Percentiles rank a stretch among this genome's conserved stretches.
These are phyloP conservation scores for Boletus rufocinnamomeus DNA, from an alignment of 768 basidiomycete genomes.

Conservation along the genomic window DNA sequence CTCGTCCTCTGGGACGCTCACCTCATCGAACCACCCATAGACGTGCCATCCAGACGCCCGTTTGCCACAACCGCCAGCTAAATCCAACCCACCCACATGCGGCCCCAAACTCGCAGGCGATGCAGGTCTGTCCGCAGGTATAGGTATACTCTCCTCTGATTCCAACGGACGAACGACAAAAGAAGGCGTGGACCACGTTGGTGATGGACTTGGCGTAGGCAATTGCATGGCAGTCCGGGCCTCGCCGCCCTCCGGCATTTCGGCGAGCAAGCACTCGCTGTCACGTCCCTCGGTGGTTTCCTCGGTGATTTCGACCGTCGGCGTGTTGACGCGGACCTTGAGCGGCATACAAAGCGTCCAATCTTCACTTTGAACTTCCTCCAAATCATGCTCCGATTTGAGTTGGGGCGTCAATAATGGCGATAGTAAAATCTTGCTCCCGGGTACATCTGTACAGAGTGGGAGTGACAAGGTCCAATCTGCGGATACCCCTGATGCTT, in stretches of 20 bases:
- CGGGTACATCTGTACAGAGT: conserved; percentile 31
- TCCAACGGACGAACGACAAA: conserved; percentile 6
- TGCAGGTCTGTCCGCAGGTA: conserved; percentile 9
- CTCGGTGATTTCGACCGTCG: not conserved
- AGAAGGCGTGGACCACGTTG: conserved; percentile 16
- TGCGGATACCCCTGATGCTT: not conserved
- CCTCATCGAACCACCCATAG: conserved; percentile 34
- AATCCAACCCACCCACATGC: conserved; percentile 32
- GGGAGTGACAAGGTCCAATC: conserved; percentile 37
- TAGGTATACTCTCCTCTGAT: conserved; percentile 3
- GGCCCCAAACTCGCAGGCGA: conserved; percentile 30
- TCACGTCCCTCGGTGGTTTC: conserved; percentile 2
- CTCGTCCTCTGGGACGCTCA: conserved; percentile 2
- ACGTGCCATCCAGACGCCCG: conserved; percentile 37
- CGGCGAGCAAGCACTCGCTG: conserved; percentile 7
- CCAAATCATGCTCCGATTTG: conserved; percentile 2
- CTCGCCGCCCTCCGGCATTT: conserved; percentile 4
- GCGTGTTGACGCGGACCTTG: conserved; percentile 10
- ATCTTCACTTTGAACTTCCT: conserved; percentile 24
- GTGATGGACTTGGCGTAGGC: conserved; percentile 33
- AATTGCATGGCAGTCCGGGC: conserved; percentile 13
- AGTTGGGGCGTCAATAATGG: conserved; percentile 1
- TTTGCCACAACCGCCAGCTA: conserved; percentile 33
- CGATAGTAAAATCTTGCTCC: conserved; percentile 18
- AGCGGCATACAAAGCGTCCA: conserved; percentile 38